These are phyloP conservation scores for Colletotrichum graminicola DNA, from an alignment of 2,329 filamentous ascomycete species.

Conservation along the genomic window DNA sequence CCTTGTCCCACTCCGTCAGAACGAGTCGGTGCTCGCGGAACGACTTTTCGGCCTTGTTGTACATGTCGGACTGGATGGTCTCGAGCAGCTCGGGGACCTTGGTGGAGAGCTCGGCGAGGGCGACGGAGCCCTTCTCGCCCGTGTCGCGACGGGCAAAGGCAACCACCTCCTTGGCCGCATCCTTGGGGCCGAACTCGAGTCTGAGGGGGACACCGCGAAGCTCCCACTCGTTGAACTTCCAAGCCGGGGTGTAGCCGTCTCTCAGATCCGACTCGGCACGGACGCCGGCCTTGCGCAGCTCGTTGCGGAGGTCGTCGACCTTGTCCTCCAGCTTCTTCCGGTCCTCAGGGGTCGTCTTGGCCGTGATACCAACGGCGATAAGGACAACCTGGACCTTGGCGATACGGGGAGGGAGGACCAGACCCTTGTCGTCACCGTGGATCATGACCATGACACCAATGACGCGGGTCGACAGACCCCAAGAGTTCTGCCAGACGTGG, in stretches of 20 bases:
- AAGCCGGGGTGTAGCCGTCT: conserved; percentile 93
- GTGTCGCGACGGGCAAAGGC: conserved; percentile 90
- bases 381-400: conserved; percentile 88
- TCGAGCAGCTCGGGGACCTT: conserved; percentile 86
- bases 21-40: conserved; percentile 86
- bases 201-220: conserved; percentile 94
- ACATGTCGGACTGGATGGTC: conserved; percentile 88
- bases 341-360: conserved; percentile 85
- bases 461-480: conserved; percentile 96
- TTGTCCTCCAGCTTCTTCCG: conserved; percentile 81
- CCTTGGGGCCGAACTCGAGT: conserved; percentile 95
- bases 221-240: conserved; percentile 99
- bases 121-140: conserved; percentile 83
- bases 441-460: conserved; percentile 99
- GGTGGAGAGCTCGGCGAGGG: conserved; percentile 78
- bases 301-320: conserved; percentile 76
- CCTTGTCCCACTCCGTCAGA: conserved; percentile 89
- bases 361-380: conserved; percentile 92
- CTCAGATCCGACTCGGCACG: conserved; percentile 86
- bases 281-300: conserved; percentile 79
- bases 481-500: conserved; percentile 98
- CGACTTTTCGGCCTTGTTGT: conserved; percentile 78
- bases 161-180: conserved; percentile 86
- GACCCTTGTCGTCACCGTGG: conserved; percentile 94
- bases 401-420: conserved; percentile 92